These are phyloP conservation scores for Panellus pusillus DNA, from an alignment of 768 basidiomycete genomes.

Conservation along the genomic window DNA sequence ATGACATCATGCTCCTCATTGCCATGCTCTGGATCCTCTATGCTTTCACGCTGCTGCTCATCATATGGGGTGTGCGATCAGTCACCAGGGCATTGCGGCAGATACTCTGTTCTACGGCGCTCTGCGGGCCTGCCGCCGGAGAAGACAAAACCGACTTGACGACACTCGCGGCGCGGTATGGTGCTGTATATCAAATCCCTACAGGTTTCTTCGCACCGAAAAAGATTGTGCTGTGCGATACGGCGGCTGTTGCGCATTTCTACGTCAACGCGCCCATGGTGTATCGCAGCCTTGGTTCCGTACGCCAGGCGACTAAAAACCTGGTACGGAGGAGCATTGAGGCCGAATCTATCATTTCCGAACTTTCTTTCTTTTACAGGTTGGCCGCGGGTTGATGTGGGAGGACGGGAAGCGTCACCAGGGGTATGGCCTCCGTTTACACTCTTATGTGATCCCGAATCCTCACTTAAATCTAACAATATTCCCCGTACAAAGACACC, in stretches of 20 bases:
- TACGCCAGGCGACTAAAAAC: conserved; percentile 1
- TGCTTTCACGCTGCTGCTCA: conserved; percentile 6
- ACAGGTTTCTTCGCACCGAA: background rate
- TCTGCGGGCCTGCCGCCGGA: background rate
- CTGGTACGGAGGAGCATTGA: background rate
- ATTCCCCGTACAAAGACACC: conserved; percentile 1
- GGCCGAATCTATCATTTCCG: no score
- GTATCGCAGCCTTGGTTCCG: conserved; percentile 2
- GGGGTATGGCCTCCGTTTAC: background rate
- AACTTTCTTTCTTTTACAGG: background rate
- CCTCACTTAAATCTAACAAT: background rate
- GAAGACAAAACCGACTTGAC: background rate
- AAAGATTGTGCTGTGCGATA: conserved; percentile 13
- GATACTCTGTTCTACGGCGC: conserved; percentile 4
- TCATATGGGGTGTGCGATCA: background rate
- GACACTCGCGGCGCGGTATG: background rate
- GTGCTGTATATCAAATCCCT: conserved; percentile 10
- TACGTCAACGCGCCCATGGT: conserved; percentile 14
- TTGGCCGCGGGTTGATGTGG: conserved; percentile 12
- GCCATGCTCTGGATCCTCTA: conserved; percentile 20
- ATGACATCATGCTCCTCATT: conserved; percentile 15
- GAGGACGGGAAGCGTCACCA: conserved; percentile 11
- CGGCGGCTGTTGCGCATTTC: conserved; percentile 17
- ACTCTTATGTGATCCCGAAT: background rate
- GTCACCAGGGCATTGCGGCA: conserved; percentile 1